Conservation (phyloP, 2,329 filamentous ascomycete genomes). For the Gliomastix tumulicola region DNA sequence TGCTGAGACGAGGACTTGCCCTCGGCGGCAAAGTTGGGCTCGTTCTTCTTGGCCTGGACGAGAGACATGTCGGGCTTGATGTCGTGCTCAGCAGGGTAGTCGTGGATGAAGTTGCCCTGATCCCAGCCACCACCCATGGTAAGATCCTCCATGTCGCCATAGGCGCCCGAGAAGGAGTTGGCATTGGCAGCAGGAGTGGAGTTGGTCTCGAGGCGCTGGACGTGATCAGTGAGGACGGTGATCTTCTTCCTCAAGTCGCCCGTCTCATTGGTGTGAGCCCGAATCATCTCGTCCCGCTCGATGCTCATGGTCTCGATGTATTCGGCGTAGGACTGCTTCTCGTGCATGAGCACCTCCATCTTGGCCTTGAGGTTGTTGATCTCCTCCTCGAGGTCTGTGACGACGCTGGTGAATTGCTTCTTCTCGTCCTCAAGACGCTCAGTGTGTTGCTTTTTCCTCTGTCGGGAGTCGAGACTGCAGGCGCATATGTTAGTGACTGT, state of each 20-base stretch:
- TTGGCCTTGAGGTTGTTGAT: slow-evolving; percentile 61
- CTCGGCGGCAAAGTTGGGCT: slow-evolving; percentile 23
- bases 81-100: slow-evolving; percentile 57
- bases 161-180: slow-evolving; percentile 62
- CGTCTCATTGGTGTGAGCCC: slow-evolving; percentile 81
- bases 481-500: slow-evolving; percentile 6
- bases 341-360: slow-evolving; percentile 62
- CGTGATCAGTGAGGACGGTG: slow-evolving; percentile 67
- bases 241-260: slow-evolving; percentile 91
- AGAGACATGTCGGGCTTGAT: slow-evolving; percentile 54
- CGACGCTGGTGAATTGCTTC: slow-evolving; percentile 75
- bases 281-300: slow-evolving; percentile 89
- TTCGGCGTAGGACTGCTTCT: slow-evolving; percentile 68
- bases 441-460: slow-evolving; percentile 97
- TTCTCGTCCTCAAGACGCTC: slow-evolving; percentile 96
- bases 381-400: slow-evolving; percentile 73
- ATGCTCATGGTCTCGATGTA: slow-evolving; percentile 70
- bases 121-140: slow-evolving; percentile 80
- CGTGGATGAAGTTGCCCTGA: slow-evolving; percentile 63
- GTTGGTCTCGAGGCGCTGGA: slow-evolving; percentile 60
- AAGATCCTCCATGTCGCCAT: slow-evolving; percentile 76
- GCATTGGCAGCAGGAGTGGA: slow-evolving; percentile 35
- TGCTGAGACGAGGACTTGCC: slow-evolving; percentile 66
- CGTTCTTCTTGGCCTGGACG: slow-evolving; percentile 44
- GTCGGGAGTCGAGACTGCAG: slow-evolving; percentile 83